A percentile compares a stretch with the other conserved stretches of the same genome.
phyloP scores from a whole-genome alignment of 345 rosid species.

The Acer negundo region DNA sequence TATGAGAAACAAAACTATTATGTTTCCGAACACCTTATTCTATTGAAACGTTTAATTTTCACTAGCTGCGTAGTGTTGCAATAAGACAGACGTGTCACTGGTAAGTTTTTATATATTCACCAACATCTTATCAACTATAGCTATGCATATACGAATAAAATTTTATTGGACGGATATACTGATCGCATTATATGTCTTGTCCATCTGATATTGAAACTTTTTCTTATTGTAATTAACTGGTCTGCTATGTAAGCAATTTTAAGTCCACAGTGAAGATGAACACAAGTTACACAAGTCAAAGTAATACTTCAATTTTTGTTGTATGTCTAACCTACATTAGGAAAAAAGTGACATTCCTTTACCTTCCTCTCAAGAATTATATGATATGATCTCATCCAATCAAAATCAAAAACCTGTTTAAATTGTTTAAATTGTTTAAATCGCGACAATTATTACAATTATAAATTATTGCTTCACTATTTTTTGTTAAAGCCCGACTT shows the following conservation, averaged over 20 bases:
- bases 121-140: no score
- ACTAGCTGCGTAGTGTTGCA: no score
- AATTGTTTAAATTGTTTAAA: background rate
- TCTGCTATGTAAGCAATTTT: background rate
- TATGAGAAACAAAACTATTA: no score
- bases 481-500: background rate
- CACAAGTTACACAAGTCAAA: background rate
- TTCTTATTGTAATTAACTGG: background rate
- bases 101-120: no score
- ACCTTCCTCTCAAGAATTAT: background rate
- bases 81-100: no score
- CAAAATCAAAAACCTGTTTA: background rate
- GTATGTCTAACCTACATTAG: slow-evolving; percentile 9
- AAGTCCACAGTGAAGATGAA: background rate
- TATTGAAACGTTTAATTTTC: no score
- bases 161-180: no score
- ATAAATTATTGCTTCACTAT: background rate
- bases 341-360: background rate
- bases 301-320: background rate
- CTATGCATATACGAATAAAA: no score
- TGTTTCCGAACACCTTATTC: no score
- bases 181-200: no score
- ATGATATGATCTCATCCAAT: background rate
- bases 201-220: background rate
- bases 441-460: no score